Base-by-base conservation (phyloP, 495 filamentous ascomycete genomes). In the Parathielavia hyrcaniae region DNA sequence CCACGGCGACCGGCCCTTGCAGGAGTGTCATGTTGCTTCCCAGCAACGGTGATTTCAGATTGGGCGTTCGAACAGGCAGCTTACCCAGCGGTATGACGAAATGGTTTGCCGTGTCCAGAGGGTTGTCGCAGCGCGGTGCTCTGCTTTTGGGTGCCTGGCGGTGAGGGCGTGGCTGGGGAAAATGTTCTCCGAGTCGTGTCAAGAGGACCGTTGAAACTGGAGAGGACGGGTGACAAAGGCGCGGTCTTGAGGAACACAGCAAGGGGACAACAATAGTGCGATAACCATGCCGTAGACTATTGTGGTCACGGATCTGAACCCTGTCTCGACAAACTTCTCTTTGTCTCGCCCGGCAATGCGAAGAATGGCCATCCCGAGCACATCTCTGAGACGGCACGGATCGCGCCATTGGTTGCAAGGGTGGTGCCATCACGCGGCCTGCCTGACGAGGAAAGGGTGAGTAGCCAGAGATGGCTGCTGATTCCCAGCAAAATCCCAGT, bases 331-430 rank as follows among this genome's bases (percentile, higher is more conserved):
- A 43, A n/a, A 17, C 40, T n/a, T 5, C 51, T 34, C 43, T 34
- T 55, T 30, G 41, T 38, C 49, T 40, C 34, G 36, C 32, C 17
- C 20, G 35, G 17, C 49, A 30, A 13, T 19, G 43, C 17, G 32
- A 36, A 41, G 45, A 46, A 45, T 45, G 12, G 13, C 17, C 20
- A 7, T 52, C 51, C 36, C 16, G 40, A 53, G 39, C 48, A 55
- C 59, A 38, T 53, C 49, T 55, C 53, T 45, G 58, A 52, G 60
- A 57, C 40, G 39, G 19, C 51, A 44, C 55, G 61, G 58, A 71
- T 71, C 58, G 69, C 69, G 69, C 69, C 59, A 71, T 71, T 61
- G 65, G 51, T 60, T 58, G 54, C 54, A 58, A 45, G 54, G 63
- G 63, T 71, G 67, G 66, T 71, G 67, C 58, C 61, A 71, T 71